phyloP scores from a whole-genome alignment of 2,329 filamentous ascomycete genomes.

The Alternaria ethzedia region DNA sequence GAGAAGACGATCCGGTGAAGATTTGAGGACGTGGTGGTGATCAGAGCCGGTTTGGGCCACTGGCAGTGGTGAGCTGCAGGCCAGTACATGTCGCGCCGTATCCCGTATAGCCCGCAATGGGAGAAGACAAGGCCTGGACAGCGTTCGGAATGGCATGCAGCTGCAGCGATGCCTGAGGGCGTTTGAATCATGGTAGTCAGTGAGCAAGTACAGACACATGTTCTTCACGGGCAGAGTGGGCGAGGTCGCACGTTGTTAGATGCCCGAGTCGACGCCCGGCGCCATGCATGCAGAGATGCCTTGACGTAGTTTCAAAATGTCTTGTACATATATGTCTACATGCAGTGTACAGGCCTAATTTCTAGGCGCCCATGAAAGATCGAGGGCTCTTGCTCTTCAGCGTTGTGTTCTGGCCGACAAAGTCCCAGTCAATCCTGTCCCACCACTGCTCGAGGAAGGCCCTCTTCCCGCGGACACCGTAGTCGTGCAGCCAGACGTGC shows the following conservation, averaged over 20 bases:
- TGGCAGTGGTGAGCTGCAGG: not conserved
- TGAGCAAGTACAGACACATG: not conserved
- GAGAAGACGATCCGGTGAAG: slow-evolving; percentile 15
- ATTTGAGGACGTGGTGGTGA: slow-evolving; percentile 1
- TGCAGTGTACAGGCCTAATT: slow-evolving; percentile 16
- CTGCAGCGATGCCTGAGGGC: not conserved
- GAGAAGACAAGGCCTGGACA: not conserved
- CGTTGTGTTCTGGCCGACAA: slow-evolving; percentile 58
- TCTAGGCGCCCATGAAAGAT: not conserved
- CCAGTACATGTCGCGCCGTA: not conserved
- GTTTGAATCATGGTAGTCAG: not conserved
- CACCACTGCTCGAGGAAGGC: slow-evolving; percentile 83
- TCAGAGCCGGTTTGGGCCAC: not conserved
- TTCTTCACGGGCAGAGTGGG: not conserved
- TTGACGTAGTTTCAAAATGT: slow-evolving; percentile 9
- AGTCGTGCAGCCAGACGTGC: slow-evolving; percentile 89
- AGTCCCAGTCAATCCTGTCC: slow-evolving; percentile 83
- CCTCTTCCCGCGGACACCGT: slow-evolving; percentile 76
- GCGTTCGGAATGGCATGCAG: not conserved
- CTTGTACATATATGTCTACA: slow-evolving; percentile 28
- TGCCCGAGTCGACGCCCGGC: not conserved
- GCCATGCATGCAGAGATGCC: not conserved
- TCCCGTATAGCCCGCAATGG: not conserved
- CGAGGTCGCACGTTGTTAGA: not conserved
- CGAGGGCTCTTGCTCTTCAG: not conserved